A percentile compares a stretch with the other conserved stretches of the same genome.
Conservation (phyloP, 2,329 filamentous ascomycete genomes). For the Neonectria hederae region DNA sequence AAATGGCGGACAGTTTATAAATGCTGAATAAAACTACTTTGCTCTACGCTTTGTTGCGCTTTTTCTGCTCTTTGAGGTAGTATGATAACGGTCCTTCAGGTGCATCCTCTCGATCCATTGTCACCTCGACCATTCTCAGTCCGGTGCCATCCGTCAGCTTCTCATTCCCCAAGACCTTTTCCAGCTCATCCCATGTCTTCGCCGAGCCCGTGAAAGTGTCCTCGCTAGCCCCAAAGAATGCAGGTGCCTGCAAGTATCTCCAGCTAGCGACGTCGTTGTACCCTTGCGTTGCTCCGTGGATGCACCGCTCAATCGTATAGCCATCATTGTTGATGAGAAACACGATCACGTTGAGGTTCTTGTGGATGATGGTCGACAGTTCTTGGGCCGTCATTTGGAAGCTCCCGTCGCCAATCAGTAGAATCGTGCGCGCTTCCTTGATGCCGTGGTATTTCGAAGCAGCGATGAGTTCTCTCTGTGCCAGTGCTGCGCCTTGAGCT, state of each 20-base stretch:
- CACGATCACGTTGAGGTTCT: slow-evolving; percentile 58
- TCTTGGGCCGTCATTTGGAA: slow-evolving; percentile 75
- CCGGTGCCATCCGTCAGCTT: slow-evolving; percentile 33
- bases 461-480: slow-evolving; percentile 56
- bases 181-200: slow-evolving; percentile 57
- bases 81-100: not conserved
- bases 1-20: not conserved
- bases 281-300: slow-evolving; percentile 61
- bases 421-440: slow-evolving; percentile 53
- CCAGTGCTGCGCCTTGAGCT: slow-evolving; percentile 64
- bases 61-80: not conserved
- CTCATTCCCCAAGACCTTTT: slow-evolving; percentile 44
- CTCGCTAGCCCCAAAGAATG: slow-evolving; percentile 58
- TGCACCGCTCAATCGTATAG: slow-evolving; percentile 67
- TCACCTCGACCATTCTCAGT: slow-evolving; percentile 47
- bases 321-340: slow-evolving; percentile 68
- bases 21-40: not conserved
- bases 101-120: slow-evolving; percentile 45
- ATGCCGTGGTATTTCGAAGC: slow-evolving; percentile 29
- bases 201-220: slow-evolving; percentile 51
- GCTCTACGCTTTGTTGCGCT: not conserved
- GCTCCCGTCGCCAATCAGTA: slow-evolving; percentile 71
- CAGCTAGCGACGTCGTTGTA: slow-evolving; percentile 67
- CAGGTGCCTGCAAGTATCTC: slow-evolving; percentile 59
- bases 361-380: slow-evolving; percentile 68